Evolutionary conservation across 306 rosid species (phyloP).

Genomic region (Acacia acuminata): DNA sequence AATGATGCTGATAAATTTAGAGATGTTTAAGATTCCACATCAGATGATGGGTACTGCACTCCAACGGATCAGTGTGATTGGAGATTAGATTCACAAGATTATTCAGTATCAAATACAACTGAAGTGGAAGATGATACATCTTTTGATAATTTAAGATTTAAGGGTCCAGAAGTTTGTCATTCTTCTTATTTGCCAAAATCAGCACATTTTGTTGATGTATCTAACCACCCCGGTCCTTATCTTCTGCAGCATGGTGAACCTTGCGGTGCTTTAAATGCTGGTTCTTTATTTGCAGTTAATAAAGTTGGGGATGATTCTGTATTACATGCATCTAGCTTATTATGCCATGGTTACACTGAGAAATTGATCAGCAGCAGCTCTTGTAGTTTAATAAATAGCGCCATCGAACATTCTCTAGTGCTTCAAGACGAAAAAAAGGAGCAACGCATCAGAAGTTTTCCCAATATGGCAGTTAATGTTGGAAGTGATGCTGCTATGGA

Average conservation of each 20-base stretch:
- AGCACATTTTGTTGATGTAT: constrained; percentile 32
- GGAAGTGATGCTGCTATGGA: constrained; percentile 48
- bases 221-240: constrained; percentile 44
- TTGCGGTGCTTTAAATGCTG: constrained; percentile 40
- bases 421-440: constrained; percentile 51
- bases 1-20: constrained; percentile 33
- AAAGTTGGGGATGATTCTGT: constrained; percentile 43
- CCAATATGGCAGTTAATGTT: constrained; percentile 46
- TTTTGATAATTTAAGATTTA: constrained; percentile 75
- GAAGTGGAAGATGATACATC: constrained; percentile 79
- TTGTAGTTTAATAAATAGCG: constrained; percentile 37
- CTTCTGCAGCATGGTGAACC: constrained; percentile 44
- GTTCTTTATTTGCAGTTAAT: constrained; percentile 41
- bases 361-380: constrained; percentile 48
- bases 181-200: constrained; percentile 48
- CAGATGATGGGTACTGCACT: constrained; percentile 36
- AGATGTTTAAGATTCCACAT: neutral
- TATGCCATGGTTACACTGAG: constrained; percentile 56
- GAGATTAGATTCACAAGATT: constrained; percentile 46
- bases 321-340: constrained; percentile 42
- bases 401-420: constrained; percentile 33
- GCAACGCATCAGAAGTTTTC: constrained; percentile 45
- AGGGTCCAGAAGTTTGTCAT: constrained; percentile 75
- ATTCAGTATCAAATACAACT: constrained; percentile 33
- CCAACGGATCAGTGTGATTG: constrained; percentile 51